Base-by-base conservation (phyloP, 202 grass and related monocot genomes). In the Zoysia matrella region DNA sequence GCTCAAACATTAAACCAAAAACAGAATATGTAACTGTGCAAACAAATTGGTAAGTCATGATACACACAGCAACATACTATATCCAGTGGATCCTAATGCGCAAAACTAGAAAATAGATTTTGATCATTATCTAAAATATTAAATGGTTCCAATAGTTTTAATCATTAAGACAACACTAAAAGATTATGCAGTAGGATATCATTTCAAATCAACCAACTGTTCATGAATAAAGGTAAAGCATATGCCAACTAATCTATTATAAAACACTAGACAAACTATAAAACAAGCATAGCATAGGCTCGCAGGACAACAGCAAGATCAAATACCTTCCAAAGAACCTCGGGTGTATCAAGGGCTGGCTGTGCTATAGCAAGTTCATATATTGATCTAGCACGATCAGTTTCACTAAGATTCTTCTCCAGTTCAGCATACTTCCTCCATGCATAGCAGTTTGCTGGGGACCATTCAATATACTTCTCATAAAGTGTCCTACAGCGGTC, bases 371-470 rank as follows among this genome's bases (percentile, higher is more conserved):
- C 92, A 80, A 95, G 92, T 71, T 98, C 89, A 8, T 94, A 98
- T 60, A 98, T 91, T 45, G 88, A 84, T 57, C 95, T 73, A 69
- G 95, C 89, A 45, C 92, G 87, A 53, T 95, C 95, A 15, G 90
- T 98, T 75, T 98, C 95, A 45, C 92, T 86, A 67, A 95, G 89
- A 47, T 90, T 93, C 41, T 90, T 92, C 73, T 98, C 92, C 62
- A 98, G 61, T 71, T 98, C 90, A 0, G 90, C 90, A 72, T 95
- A 98, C 67, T 95, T 98, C 71, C 85, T 93, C 92, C 92, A 98
- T 8, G 95, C 92, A 89, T 93, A 95, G 67, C 92, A 95, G 46
- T 93, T 98, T 64, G 82, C 85, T 52, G 90, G 90, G 71, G 85
- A 80, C 92, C 89, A 98, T 75, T 98, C 90, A 41, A 98, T 90